Base-by-base conservation (phyloP, 2,329 filamentous ascomycete species). In the Aspergillus ustus region DNA sequence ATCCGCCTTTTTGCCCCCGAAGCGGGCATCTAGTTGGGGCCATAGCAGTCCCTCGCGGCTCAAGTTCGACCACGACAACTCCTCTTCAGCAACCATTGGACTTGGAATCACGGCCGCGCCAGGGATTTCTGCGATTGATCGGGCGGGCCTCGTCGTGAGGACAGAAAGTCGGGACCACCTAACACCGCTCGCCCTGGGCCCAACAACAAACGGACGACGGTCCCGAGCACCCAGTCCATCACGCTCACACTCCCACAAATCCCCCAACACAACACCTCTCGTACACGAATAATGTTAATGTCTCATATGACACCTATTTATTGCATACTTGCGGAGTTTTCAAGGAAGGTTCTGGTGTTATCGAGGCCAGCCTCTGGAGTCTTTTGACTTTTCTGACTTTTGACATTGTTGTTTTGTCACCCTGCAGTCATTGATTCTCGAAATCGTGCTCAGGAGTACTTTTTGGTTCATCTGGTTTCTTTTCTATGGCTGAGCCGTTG, bases 101-200 rank as follows among this genome's bases (percentile, higher is more conserved):
- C 62, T 77, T 59, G 74, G 77, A 46, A 73, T 78, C 66, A 70
- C 74, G 49, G 67, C 64, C 49, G 68, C 73, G 52, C 55, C 69
- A 70, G 63, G 72, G 60, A 7, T 61, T n/a, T 70, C 81, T 65
- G 74, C 81, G 9, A 84, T 86, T 66, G 85, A 86, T 59, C 78
- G 92, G 44, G 88, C 86, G 51, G 93, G 93, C 1, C 75, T 97
- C 65, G 88, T 91, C 57, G 86, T 92, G 2, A 83, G 94, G 67
- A 96, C 91, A 0, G 94, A 97, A 73, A 96, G 92, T 73, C 84
- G 92, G 57, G 95, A 98, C 73, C 84, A 91, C 61, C 77, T 97
- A 43, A 82, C 85, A 17, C 84, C 81, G 8, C 73, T 86, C 15
- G 84, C 80, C 76, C 60, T 79, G 31, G 77, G 75, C 69, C 84